phyloP scores from a whole-genome alignment of 2,329 filamentous ascomycete species.

The Neofusicoccum sp. region DNA sequence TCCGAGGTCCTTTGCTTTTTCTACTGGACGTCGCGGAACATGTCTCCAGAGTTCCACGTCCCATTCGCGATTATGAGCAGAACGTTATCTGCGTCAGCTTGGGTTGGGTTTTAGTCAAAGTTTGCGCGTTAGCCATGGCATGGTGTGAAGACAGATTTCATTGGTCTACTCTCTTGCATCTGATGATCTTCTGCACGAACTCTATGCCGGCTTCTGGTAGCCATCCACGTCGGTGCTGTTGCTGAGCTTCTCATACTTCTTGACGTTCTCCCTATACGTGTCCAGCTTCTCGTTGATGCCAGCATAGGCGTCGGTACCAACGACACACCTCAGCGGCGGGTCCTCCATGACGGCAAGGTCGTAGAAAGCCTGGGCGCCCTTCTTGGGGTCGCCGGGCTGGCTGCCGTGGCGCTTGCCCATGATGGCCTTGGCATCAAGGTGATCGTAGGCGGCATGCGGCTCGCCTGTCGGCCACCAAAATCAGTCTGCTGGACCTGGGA shows the following conservation, averaged over 20 bases:
- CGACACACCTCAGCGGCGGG: slow-evolving; percentile 52
- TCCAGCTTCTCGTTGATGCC: slow-evolving; percentile 53
- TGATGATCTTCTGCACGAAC: background rate
- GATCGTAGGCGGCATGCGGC: slow-evolving; percentile 45
- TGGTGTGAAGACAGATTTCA: background rate
- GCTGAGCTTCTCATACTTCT: slow-evolving; percentile 50
- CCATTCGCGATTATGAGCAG: too few relatives aligned
- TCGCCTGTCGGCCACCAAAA: background rate
- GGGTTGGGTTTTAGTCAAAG: too few relatives aligned
- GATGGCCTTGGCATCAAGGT: slow-evolving; percentile 44
- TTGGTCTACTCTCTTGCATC: background rate
- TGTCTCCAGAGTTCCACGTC: too few relatives aligned
- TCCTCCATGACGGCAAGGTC: slow-evolving; percentile 54
- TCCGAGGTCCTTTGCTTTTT: too few relatives aligned
- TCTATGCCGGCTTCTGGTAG: slow-evolving; percentile 26
- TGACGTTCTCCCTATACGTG: slow-evolving; percentile 47
- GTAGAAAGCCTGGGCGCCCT: slow-evolving; percentile 53
- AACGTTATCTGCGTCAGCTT: too few relatives aligned
- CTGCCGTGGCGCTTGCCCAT: slow-evolving; percentile 43
- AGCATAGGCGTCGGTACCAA: slow-evolving; percentile 55
- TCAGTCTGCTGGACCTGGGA: background rate
- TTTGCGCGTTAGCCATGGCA: too few relatives aligned
- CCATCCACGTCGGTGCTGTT: slow-evolving; percentile 50
- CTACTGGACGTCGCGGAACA: too few relatives aligned
- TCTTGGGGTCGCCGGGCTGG: slow-evolving; percentile 51